phyloP scores from a whole-genome alignment of 768 basidiomycete species.

The Leccinum boreale region DNA sequence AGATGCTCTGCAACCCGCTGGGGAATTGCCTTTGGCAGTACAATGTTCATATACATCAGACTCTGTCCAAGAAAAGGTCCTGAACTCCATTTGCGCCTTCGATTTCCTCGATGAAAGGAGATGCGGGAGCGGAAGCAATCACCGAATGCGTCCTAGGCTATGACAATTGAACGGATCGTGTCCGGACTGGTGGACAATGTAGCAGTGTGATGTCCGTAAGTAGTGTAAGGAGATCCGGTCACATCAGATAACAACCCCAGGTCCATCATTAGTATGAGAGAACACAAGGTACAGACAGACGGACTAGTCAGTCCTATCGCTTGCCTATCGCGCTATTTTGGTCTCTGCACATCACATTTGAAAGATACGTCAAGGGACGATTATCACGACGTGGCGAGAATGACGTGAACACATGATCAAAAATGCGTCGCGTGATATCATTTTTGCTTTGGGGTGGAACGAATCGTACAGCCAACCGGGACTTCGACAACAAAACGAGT shows the following conservation, averaged over 20 bases:
- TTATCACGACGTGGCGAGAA: not conserved
- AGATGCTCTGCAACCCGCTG: not conserved
- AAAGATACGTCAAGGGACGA: not conserved
- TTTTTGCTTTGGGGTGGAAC: not conserved
- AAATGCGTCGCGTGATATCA: not conserved
- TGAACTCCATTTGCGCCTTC: not conserved
- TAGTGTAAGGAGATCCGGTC: not conserved
- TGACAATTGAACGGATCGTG: not conserved
- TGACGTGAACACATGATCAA: not conserved
- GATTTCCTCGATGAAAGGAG: not conserved
- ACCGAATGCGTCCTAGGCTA: not conserved
- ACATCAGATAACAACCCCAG: not conserved
- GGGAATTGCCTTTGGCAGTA: not conserved
- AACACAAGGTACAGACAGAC: not conserved
- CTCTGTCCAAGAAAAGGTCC: not conserved
- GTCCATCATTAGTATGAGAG: not conserved
- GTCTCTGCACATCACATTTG: not conserved
- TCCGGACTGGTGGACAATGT: not conserved
- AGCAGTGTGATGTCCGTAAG: not conserved
- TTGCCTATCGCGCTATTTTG: not conserved
- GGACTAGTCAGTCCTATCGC: not conserved
- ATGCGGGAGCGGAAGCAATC: not conserved
- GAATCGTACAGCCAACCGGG: not conserved
- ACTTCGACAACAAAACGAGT: not conserved
- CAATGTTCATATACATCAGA: not conserved